Percentiles rank a stretch among this genome's conserved stretches.
phyloP scores from a whole-genome alignment of 257 asterid genomes.

The Nicotiana knightiana region DNA sequence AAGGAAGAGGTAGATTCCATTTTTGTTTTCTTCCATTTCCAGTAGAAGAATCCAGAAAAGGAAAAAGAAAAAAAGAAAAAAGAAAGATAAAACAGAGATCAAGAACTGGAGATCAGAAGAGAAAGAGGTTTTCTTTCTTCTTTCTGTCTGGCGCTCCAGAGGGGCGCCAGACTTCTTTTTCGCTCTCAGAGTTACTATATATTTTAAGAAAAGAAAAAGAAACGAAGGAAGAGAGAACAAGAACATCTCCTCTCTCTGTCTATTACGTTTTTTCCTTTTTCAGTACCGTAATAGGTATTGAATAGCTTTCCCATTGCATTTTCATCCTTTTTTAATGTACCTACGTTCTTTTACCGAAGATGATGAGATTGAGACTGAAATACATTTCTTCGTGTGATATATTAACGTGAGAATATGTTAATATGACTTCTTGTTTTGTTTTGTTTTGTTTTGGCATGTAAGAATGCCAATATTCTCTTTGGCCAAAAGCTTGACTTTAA shows the following conservation, averaged over 20 bases:
- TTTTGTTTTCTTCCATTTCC: neutral
- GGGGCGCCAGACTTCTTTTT: neutral
- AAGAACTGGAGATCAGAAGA: neutral
- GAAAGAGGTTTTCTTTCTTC: neutral
- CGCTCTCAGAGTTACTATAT: neutral
- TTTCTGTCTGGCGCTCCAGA: neutral
- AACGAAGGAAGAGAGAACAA: neutral
- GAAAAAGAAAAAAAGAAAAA: neutral
- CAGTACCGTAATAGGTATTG: neutral
- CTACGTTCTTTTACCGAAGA: neutral
- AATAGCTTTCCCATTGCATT: neutral
- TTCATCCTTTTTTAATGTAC: neutral
- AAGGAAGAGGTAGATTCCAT: neutral
- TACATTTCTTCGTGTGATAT: too few species aligned
- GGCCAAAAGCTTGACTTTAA: too few species aligned
- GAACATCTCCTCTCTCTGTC: neutral
- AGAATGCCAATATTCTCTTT: too few species aligned
- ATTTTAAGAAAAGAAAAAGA: neutral
- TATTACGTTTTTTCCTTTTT: neutral
- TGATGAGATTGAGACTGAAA: neutral
- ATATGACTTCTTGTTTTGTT: neutral
- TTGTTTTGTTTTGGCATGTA: too few species aligned
- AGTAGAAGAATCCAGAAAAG: neutral
- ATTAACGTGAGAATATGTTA: neutral
- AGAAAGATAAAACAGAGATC: neutral